Percentiles rank a stretch among this genome's conserved stretches.
Evolutionary conservation across 2,329 filamentous ascomycete genomes (phyloP).

Genomic region (Dothideomycetidae sp.): DNA sequence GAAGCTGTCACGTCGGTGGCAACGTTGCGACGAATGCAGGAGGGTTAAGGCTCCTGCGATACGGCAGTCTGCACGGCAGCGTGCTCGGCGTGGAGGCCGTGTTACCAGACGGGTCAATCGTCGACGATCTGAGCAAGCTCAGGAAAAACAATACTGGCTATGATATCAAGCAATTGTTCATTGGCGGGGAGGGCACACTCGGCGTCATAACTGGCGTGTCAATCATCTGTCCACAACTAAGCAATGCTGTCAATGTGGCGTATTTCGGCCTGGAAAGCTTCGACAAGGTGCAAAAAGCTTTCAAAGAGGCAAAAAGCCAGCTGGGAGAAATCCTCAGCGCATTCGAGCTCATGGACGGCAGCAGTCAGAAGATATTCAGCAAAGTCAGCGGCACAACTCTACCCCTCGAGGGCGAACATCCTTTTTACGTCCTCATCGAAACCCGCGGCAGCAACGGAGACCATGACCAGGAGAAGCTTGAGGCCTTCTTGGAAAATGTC

Average conservation of each 20-base stretch:
- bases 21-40: conserved; percentile 95
- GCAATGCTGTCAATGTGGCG: conserved; percentile 82
- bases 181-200: conserved; percentile 87
- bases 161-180: conserved; percentile 92
- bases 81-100: conserved; percentile 90
- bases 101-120: conserved; percentile 78
- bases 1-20: conserved; percentile 88
- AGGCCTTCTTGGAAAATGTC: conserved; percentile 78
- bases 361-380: conserved; percentile 64
- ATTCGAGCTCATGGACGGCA: conserved; percentile 91
- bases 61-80: conserved; percentile 86
- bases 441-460: conserved; percentile 90
- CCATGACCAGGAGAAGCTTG: conserved; percentile 82
- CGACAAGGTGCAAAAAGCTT: conserved; percentile 75
- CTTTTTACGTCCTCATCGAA: conserved; percentile 94
- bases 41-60: conserved; percentile 74
- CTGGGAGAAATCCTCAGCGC: conserved; percentile 91
- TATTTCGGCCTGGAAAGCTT: conserved; percentile 86
- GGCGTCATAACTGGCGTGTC: conserved; percentile 86
- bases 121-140: conserved; percentile 75
- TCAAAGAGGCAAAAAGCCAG: conserved; percentile 75
- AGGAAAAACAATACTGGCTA: conserved; percentile 99
- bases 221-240: conserved; percentile 75
- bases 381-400: conserved; percentile 60
- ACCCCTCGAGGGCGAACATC: conserved; percentile 69